phyloP scores from a whole-genome alignment of 2,329 filamentous ascomycete genomes.

The Xylaria sp. region DNA sequence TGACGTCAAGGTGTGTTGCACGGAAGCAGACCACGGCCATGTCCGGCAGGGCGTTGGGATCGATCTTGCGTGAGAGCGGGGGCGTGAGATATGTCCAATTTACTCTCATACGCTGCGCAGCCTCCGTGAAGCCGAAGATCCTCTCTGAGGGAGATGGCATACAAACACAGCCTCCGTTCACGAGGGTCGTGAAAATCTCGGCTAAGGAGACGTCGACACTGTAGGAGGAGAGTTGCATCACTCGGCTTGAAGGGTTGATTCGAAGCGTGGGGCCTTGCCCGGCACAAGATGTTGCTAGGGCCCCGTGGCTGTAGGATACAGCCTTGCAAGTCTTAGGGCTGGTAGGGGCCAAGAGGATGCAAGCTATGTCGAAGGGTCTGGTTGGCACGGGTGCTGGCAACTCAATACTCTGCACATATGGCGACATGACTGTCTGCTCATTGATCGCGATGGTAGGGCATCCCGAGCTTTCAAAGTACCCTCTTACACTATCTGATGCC shows the following conservation, averaged over 20 bases:
- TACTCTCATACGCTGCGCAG: conserved; percentile 55
- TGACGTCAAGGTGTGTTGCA: conserved; percentile 60
- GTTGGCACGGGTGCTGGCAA: conserved; percentile 47
- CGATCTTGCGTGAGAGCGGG: conserved; percentile 56
- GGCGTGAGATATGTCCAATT: conserved; percentile 61
- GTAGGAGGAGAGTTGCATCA: conserved; percentile 67
- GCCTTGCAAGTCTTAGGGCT: conserved; percentile 68
- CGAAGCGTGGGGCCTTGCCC: conserved; percentile 61
- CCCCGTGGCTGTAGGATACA: conserved; percentile 69
- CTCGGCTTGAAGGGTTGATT: conserved; percentile 62
- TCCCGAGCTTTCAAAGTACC: conserved; percentile 53
- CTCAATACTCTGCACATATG: conserved; percentile 47
- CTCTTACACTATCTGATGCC: conserved; percentile 55
- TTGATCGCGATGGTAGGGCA: conserved; percentile 56
- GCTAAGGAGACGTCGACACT: conserved; percentile 64
- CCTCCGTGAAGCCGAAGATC: conserved; percentile 54
- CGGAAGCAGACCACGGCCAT: conserved; percentile 52
- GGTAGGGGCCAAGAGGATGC: conserved; percentile 69
- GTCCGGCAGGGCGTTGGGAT: conserved; percentile 43
- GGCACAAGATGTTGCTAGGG: conserved; percentile 64
- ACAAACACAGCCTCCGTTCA: conserved; percentile 63
- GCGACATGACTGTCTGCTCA: conserved; percentile 52
- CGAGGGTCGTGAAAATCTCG: conserved; percentile 63
- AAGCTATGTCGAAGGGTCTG: conserved; percentile 62
- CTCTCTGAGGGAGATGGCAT: conserved; percentile 57